Percentiles rank a stretch among this genome's conserved stretches.
Conservation (phyloP, 2,329 filamentous ascomycete genomes). For the Eutypella sp. region DNA sequence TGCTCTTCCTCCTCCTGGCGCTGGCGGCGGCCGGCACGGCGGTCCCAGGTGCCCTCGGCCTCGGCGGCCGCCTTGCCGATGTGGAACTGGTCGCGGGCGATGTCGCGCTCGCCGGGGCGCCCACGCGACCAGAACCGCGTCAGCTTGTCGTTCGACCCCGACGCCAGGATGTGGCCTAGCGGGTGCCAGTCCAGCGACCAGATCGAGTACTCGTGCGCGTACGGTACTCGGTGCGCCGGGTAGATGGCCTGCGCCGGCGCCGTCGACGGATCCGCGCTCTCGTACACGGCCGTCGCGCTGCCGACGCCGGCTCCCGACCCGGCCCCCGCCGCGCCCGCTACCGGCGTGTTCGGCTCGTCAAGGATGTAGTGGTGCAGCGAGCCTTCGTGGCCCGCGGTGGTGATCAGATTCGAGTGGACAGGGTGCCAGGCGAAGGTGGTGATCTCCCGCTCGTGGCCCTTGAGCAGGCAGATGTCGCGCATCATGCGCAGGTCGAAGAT, state of each 20-base stretch:
- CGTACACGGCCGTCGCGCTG: constrained; percentile 79
- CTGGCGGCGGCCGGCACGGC: constrained; percentile 70
- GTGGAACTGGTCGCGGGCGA: constrained; percentile 87
- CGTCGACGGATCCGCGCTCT: constrained; percentile 72
- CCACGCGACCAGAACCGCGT: constrained; percentile 95
- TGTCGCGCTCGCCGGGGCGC: constrained; percentile 79
- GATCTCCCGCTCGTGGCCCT: constrained; percentile 94
- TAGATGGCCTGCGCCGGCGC: constrained; percentile 86
- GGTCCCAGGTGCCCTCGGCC: constrained; percentile 90
- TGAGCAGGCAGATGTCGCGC: constrained; percentile 90
- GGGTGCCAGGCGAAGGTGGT: constrained; percentile 92
- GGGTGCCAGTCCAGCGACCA: constrained; percentile 99
- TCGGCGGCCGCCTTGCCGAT: constrained; percentile 92
- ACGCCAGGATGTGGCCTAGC: constrained; percentile 88
- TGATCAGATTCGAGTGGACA: constrained; percentile 81
- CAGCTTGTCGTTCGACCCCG: constrained; percentile 92
- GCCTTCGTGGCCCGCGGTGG: constrained; percentile 85
- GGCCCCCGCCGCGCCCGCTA: constrained; percentile 50
- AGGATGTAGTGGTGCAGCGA: constrained; percentile 91
- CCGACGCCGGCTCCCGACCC: constrained; percentile 37
- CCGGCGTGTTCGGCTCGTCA: constrained; percentile 84
- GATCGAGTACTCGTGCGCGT: constrained; percentile 89
- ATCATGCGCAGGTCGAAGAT: constrained; percentile 97
- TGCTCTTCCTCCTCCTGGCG: constrained; percentile 90
- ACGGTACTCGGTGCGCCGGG: constrained; percentile 80